Evolutionary conservation across 352 stramenopile species (phyloP), one percentile per base, ranked within the genome.

Genomic region (Phytopythium cucurbitacearum): DNA sequence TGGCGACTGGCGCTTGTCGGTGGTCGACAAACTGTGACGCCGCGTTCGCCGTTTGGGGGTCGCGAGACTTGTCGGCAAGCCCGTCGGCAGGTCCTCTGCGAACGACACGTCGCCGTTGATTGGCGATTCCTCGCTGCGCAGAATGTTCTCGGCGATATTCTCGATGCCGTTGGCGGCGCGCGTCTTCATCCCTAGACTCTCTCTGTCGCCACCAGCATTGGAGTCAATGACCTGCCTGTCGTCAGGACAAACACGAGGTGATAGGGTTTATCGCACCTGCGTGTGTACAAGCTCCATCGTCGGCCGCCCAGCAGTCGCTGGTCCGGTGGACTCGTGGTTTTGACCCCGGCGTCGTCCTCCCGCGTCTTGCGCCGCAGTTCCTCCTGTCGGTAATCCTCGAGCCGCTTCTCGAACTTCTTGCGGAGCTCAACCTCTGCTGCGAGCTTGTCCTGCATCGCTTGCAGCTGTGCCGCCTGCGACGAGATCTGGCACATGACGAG

Each of bases 121-220:
- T 49, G 59, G 48, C 42, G 62, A 72, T 32, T 67, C 65, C 36
- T 68, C 69, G 47, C 73, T 78, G 34, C 71, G 67, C 36, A 87
- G 54, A 41, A 91, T 91, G 48, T 91, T 91, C 63, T 88, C 80
- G 12, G 76, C 71, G 11, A 91, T 76, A 53, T 91, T 91, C 49
- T 91, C 80, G 57, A 87, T 77, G 12, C 77, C 80, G 64, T 79
- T 80, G 4, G 76, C 56, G 2, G 65, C 65, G 33, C 70, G 56
- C 11, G 48, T 53, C 37, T 77, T 80, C 52, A 57, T 70, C 6
- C 54, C 67, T 35, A 71, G 53, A 47, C 62, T 79, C 42, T 79
- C 66, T 32, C 71, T 78, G 36, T 34, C 45, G 39, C 11, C 12
- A 44, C 12, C n/a, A 11, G 37, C 44, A 32, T 53, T 8, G 35